A percentile compares a stretch with the other conserved stretches of the same genome.
phyloP scores from a whole-genome alignment of 345 rosid genomes.

The Pugionium dolabratum region DNA sequence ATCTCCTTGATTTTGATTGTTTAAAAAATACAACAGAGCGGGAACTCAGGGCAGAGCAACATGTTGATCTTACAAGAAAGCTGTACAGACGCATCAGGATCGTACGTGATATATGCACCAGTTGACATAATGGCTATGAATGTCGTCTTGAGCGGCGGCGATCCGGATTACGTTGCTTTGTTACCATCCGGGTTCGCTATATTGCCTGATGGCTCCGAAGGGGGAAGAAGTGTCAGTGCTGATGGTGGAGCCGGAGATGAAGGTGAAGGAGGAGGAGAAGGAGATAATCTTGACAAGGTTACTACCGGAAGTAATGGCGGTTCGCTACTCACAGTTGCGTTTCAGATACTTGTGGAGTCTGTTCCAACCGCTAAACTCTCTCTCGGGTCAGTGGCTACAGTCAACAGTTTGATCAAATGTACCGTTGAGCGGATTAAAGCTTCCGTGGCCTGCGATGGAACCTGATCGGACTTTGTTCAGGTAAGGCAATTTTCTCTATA shows the following conservation, averaged over 20 bases:
- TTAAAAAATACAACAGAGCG: conserved; percentile 46
- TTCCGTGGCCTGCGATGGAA: conserved; percentile 49
- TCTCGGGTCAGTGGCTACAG: conserved; percentile 49
- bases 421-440: conserved; percentile 83
- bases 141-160: conserved; percentile 73
- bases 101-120: conserved; percentile 93
- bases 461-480: conserved; percentile 9
- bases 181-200: conserved; percentile 96
- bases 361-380: conserved; percentile 79
- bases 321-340: conserved; percentile 81
- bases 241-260: conserved; percentile 18
- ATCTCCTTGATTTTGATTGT: no score
- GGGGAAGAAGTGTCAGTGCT: conserved; percentile 31
- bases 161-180: conserved; percentile 87
- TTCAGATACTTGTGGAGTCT: conserved; percentile 90
- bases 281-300: conserved; percentile 22
- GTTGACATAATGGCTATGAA: conserved; percentile 88
- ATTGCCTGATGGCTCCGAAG: conserved; percentile 71
- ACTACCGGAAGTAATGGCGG: conserved; percentile 42
- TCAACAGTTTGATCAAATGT: conserved; percentile 86
- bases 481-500: background rate
- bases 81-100: conserved; percentile 79
- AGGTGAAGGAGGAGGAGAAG: conserved; percentile 34
- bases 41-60: conserved; percentile 35
- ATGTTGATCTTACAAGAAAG: conserved; percentile 34